Conservation (phyloP, 306 rosid species). For the Cucurbita pepo region DNA sequence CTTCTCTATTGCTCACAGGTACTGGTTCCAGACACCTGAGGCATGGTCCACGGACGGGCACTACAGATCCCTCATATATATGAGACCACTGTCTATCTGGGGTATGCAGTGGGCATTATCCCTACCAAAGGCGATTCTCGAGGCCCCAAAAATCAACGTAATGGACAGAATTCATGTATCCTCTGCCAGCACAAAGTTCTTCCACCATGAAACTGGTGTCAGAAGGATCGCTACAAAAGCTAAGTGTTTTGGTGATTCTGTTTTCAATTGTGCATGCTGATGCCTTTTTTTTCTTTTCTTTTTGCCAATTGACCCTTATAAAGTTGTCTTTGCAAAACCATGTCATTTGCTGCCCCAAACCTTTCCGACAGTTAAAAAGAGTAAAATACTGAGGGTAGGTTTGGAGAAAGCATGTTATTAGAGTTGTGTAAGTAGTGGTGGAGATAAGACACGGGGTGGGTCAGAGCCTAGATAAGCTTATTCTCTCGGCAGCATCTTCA, state of each 20-base stretch:
- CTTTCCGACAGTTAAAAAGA: neutral
- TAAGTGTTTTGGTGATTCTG: slow-evolving; percentile 58
- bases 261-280: slow-evolving; percentile 75
- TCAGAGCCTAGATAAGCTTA: neutral
- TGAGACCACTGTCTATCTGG: slow-evolving; percentile 97
- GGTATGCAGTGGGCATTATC: slow-evolving; percentile 78
- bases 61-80: slow-evolving; percentile 76
- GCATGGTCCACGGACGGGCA: slow-evolving; percentile 84
- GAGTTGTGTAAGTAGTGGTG: neutral
- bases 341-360: neutral
- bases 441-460: neutral
- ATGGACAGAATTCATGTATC: slow-evolving; percentile 91
- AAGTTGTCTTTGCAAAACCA: neutral
- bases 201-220: slow-evolving; percentile 52
- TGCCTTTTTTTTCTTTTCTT: neutral
- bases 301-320: neutral
- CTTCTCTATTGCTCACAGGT: slow-evolving; percentile 24
- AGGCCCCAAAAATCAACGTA: slow-evolving; percentile 70
- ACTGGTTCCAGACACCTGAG: slow-evolving; percentile 95
- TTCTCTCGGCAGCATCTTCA: neutral
- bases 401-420: neutral
- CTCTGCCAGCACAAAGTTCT: slow-evolving; percentile 32
- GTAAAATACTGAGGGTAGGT: neutral
- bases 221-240: slow-evolving; percentile 54
- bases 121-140: slow-evolving; percentile 72